A percentile compares a stretch with the other conserved stretches of the same genome.
phyloP scores from a whole-genome alignment of 1,284 basidiomycete genomes.

The Pulveroboletus sp. region DNA sequence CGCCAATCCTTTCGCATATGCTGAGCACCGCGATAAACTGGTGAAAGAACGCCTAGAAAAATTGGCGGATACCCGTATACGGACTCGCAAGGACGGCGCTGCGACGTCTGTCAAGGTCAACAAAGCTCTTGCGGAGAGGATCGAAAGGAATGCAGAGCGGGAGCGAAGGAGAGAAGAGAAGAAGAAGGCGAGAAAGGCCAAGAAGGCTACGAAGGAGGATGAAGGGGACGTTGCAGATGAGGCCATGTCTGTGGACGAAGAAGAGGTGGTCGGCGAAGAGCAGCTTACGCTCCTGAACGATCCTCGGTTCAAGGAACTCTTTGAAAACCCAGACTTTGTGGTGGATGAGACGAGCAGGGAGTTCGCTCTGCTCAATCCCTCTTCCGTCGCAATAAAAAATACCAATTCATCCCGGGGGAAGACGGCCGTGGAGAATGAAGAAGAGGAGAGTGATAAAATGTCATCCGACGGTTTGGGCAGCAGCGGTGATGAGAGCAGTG shows the following conservation, averaged over 20 bases:
- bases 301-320: constrained; percentile 88
- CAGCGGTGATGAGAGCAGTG: constrained; percentile 48
- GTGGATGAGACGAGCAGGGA: constrained; percentile 89
- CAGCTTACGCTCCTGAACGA: constrained; percentile 71
- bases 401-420: constrained; percentile 43
- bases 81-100: constrained; percentile 59
- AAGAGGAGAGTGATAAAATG: constrained; percentile 82
- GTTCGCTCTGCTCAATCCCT: constrained; percentile 91
- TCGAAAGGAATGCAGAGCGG: constrained; percentile 75
- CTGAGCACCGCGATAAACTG: constrained; percentile 88
- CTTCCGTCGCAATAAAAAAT: constrained; percentile 57
- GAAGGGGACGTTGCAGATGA: constrained; percentile 40
- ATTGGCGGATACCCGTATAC: constrained; percentile 90
- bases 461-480: constrained; percentile 70
- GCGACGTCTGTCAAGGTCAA: constrained; percentile 80
- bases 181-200: constrained; percentile 52
- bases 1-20: constrained; percentile 94
- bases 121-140: constrained; percentile 87
- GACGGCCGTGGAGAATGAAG: constrained; percentile 89
- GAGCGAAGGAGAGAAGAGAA: constrained; percentile 63
- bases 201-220: constrained; percentile 37
- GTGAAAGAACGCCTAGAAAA: constrained; percentile 91
- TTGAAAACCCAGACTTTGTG: constrained; percentile 92
- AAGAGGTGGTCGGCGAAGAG: constrained; percentile 39
- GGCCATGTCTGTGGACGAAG: constrained; percentile 45